Conservation (phyloP, 2,329 filamentous ascomycete genomes). For the Fusarium tricinctum region DNA sequence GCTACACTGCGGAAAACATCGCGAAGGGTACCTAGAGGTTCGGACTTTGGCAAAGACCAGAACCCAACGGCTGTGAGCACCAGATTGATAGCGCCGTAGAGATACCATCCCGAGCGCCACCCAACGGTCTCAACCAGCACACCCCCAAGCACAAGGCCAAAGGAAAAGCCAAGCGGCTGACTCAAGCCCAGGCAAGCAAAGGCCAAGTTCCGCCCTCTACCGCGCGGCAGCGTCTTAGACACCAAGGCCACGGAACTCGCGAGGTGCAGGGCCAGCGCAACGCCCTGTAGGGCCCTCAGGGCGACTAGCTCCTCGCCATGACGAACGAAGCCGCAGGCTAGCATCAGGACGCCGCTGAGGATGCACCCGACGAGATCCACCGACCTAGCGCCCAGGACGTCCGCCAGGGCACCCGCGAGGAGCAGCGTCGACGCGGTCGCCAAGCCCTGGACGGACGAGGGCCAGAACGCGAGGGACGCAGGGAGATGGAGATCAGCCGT, state of each 20-base stretch:
- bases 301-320: constrained; percentile 54
- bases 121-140: constrained; percentile 62
- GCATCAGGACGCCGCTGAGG: constrained; percentile 49
- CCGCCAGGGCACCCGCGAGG: constrained; percentile 57
- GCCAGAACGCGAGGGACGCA: constrained; percentile 57
- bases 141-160: constrained; percentile 65
- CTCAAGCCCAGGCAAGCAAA: constrained; percentile 62
- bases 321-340: constrained; percentile 52
- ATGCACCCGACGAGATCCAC: constrained; percentile 55
- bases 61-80: constrained; percentile 54
- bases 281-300: constrained; percentile 58
- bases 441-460: constrained; percentile 55
- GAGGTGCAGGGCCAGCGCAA: constrained; percentile 55
- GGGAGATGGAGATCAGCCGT: constrained; percentile 54
- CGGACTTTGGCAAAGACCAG: constrained; percentile 54
- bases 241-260: constrained; percentile 56
- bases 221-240: constrained; percentile 50
- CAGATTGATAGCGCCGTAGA: constrained; percentile 55
- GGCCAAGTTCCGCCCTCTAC: constrained; percentile 56
- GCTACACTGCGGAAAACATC: constrained; percentile 43
- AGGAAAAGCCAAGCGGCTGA: constrained; percentile 63
- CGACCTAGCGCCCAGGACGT: constrained; percentile 53
- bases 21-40: constrained; percentile 43
- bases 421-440: constrained; percentile 56
- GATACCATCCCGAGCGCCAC: constrained; percentile 64